Evolutionary conservation across 371 early-diverging fungal species (phyloP).

Genomic region (Mortierella sp.): DNA sequence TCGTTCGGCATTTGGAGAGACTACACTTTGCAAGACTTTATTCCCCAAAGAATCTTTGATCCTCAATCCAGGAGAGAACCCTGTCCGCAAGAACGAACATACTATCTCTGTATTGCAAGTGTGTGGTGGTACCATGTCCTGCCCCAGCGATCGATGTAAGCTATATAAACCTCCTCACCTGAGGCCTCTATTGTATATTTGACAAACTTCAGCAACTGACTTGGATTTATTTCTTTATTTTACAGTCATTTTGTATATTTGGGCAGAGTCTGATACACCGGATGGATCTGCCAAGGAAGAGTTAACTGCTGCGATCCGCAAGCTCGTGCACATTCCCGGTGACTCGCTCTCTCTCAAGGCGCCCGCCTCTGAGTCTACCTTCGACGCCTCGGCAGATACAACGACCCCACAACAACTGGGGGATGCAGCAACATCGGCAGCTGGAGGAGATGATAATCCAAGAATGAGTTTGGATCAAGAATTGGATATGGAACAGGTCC

Average conservation of each 20-base stretch:
- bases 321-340: slow-evolving; percentile 52
- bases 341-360: slow-evolving; percentile 44
- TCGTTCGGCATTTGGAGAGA: slow-evolving; percentile 59
- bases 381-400: not conserved
- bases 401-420: slow-evolving; percentile 13
- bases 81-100: slow-evolving; percentile 56
- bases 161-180: not conserved
- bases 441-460: slow-evolving; percentile 29
- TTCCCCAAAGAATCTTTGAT: slow-evolving; percentile 62
- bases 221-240: not conserved
- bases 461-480: slow-evolving; percentile 57
- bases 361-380: slow-evolving; percentile 11
- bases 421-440: slow-evolving; percentile 1
- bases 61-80: slow-evolving; percentile 59
- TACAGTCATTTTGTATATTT: slow-evolving; percentile 34
- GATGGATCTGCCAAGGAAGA: slow-evolving; percentile 43
- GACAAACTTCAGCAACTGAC: not conserved
- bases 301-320: slow-evolving; percentile 48
- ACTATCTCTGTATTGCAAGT: slow-evolving; percentile 69
- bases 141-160: slow-evolving; percentile 74
- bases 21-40: slow-evolving; percentile 64
- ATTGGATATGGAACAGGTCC: slow-evolving; percentile 53
- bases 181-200: too few species aligned
- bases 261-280: slow-evolving; percentile 46
- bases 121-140: slow-evolving; percentile 71